Evolutionary conservation across 208 protist species (phyloP), one percentile per base, ranked within the genome.

Genomic region (Angomonas deanei): DNA sequence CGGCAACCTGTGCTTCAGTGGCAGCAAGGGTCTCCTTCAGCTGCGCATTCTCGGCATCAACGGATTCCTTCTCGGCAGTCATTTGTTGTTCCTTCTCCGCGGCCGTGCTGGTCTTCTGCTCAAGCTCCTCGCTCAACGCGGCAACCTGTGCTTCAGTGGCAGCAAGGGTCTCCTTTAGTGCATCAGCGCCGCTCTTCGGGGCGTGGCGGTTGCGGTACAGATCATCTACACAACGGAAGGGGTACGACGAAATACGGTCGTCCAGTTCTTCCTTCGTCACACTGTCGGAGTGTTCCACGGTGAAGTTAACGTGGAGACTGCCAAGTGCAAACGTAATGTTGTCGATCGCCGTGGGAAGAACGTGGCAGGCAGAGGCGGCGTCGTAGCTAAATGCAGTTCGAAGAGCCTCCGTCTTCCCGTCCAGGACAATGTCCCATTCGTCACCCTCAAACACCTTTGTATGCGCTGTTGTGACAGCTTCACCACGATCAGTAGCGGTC

Each of bases 391-490:
- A 68, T 15, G 72, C 72, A 15, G 19, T n/a, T 10, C 32, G 54
- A 53, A 78, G 49, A 36, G 71, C 72, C 54, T 69, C 66, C 10
- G 52, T 57, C 33, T 69, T 62, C 10, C 30, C 24, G 26, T 62
- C 32, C 3, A 78, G 15, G 11, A 72, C 72, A 1, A 46, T 0
- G 13, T 19, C 61, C 72, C 72, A 78, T 1, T 72, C 72, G 0
- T 49, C 59, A 47, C 66, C 72, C 17, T 52, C 66, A 36, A 78
- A 69, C 53, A 61, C 42, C 54, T 78, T 78, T n/a, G 15, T 47
- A 52, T 69, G 61, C 10, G 38, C 19, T 23, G 60, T 69, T 23
- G 42, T 47, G 0, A 59, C 64, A 32, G 31, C 0, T 1, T 55
- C 30, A 5, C 49, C 30, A 1, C 4, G 6, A 50, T 53, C 49